A percentile compares a stretch with the other conserved stretches of the same genome.
Evolutionary conservation across 225 moss, liverwort and hornwort species (phyloP).

Genomic region (Straminergon stramineum): DNA sequence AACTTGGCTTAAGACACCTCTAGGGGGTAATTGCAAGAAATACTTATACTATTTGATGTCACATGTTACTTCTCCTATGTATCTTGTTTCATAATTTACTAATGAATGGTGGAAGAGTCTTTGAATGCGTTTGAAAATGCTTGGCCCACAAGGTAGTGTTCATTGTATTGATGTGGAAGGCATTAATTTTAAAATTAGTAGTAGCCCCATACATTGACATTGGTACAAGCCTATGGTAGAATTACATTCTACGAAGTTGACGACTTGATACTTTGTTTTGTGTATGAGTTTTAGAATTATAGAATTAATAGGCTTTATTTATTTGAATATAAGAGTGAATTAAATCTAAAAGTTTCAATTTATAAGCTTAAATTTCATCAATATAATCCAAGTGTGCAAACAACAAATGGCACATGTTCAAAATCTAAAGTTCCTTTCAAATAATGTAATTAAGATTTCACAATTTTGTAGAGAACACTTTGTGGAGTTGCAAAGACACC

Average conservation of each 20-base stretch:
- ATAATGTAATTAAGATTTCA: neutral
- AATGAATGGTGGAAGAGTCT: neutral
- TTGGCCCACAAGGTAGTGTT: neutral
- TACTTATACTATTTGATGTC: neutral
- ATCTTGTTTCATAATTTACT: neutral
- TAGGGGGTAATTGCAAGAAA: neutral
- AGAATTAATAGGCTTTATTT: neutral
- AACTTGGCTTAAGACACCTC: neutral
- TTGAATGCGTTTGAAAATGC: neutral
- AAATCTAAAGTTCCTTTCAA: neutral
- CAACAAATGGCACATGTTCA: neutral
- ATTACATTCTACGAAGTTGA: neutral
- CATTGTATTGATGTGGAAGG: fast-evolving
- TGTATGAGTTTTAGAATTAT: neutral
- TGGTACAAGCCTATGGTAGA: neutral
- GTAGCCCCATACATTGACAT: neutral
- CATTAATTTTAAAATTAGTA: neutral
- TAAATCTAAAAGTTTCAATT: neutral
- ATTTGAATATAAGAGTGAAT: neutral
- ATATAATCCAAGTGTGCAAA: neutral
- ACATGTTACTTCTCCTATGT: neutral
- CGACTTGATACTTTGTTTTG: neutral
- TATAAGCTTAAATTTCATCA: neutral
- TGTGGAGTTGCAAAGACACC: neutral
- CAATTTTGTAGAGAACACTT: neutral